Evolutionary conservation across 345 rosid species (phyloP), one percentile per base, ranked within the genome.

Genomic region (Corchorus capsularis): DNA sequence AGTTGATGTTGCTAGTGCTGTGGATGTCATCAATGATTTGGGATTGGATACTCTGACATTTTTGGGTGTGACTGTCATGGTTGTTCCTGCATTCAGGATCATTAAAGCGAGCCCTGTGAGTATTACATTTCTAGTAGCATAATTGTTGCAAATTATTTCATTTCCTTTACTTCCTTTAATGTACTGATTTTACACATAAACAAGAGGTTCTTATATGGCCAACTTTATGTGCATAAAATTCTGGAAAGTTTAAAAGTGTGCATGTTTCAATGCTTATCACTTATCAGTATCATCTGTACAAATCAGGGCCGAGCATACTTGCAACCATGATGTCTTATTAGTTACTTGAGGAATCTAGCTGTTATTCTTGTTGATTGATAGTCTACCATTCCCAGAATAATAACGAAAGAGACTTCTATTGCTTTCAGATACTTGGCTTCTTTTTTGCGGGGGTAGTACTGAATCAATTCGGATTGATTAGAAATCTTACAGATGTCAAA

Each of bases 41-140:
- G 99, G 99, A 65, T 80, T 89, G 80, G 98, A 95, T 90, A 93
- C 99, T 73, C 83, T 95, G 82, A 95, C 98, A 12, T 95, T 93
- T 84, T 89, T 93, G 83, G 91, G 82, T 53, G 99, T 95, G 75
- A 95, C 99, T 62, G 98, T 95, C 60, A 76, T 91, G 75, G 90
- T 95, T 80, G 94, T 95, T 79, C 99, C 99, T 37, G 90, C 83
- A 27, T 92, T 95, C 94, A 90, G 87, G 91, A 60, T 87, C 27
- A 83, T 91, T 79, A 93, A 75, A 90, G 92, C 92, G 6, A 95
- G 99, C 86, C 98, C 99, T 73, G 99, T 95, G 89, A 90, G 90
- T 65, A 73, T 61, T 68, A 17, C 63, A 9, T 8, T 57, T 72
- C 22, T 32, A 50, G 73, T 69, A 34, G 73, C 46, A 52, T 50